Base-by-base conservation (phyloP, 345 rosid genomes). In the Eucalyptus pumila region DNA sequence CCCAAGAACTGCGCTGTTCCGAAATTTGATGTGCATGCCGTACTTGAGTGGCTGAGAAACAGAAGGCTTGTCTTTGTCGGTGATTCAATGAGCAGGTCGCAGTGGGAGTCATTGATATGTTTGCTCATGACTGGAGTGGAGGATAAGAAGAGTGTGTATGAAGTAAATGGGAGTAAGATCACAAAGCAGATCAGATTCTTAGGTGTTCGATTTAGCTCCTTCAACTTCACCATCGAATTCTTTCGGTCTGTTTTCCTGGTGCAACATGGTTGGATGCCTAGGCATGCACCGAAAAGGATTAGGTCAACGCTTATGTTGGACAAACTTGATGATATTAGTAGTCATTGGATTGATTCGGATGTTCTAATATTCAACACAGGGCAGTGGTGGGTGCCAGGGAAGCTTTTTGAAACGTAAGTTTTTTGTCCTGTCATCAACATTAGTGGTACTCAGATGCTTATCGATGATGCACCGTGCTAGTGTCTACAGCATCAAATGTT, bases 351-450 rank as follows among this genome's bases (percentile, higher is more conserved):
- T 86, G 90, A 94, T 47, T 95, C 98, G 7, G 99, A 97, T 93
- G 92, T 93, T 91, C 97, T 97, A 72, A 91, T 97, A 87, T 97
- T 97, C 94, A 97, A 97, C 90, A 93, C 98, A 3, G 99, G 98
- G 85, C 99, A 97, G 65, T 97, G 99, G 99, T 97, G 99, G 99
- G 97, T 94, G 88, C 98, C 99, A n/a, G 96, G 96, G 92, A 97
- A 97, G 97, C 96, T 95, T 88, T 97, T 96, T 67, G 95, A 93
- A 62, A 94, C 91, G 99, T 96, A 94, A 93, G 99, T 90, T 91
- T 47, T 90, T 90, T 88, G 65, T 86, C 87, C 87, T 54, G 47
- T 42, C 58, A 32, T 86, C 65, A 32, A 23, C 83, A 37, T 76
- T 11, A 76, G 15, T 37, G 83, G 47, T 76, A 40, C 47, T 76